Base-by-base conservation (phyloP, 1,139 yeast species). In the Sugiyamaella novakii region DNA sequence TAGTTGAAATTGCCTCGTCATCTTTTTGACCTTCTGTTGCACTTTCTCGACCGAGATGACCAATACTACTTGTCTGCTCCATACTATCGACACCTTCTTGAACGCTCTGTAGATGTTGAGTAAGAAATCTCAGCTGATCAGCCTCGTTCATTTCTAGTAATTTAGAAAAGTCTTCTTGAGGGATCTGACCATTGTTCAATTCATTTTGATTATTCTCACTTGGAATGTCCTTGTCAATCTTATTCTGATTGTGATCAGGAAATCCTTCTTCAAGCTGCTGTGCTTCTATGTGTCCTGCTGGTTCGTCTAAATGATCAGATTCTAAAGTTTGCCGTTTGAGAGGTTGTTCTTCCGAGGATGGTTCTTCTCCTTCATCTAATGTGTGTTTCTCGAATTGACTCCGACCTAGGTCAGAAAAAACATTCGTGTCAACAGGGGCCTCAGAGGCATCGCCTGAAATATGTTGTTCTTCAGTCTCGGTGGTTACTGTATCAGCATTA, bases 141-240 rank as follows among this genome's bases (percentile, higher is more conserved):
- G 46, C 39, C 15, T 42, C 46, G 19, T 42, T 42, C 46, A 42
- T 42, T 17, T 42, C 46, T 14, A 42, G 27, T 3, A 42, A 31
- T 28, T 31, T 42, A n/a, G 46, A 42, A 27, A 42, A 42, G 15
- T 42, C 46, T 11, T 42, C 45, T 22, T 30, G 38, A 12, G 37
- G 43, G 3, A 31, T n/a, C 4, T 34, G 38, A 22, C 15, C 6
- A 31, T n/a, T 34, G 21, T 29, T 24, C 11, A 24, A 24, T 8
- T n/a, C 15, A 5, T 5, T 5, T 29, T 29, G 33, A 6, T 5
- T 35, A 4, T 4, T 22, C 4, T 4, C 12, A 21, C 15, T 12
- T 14, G n/a, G 17, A 18, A 17, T 22, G n/a, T 14, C 17, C 10
- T 30, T 30, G 10, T 30, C 34, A 12, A 12, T 35, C 6, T 19